These are phyloP conservation scores for Lichtheimia ramosa DNA, from an alignment of 371 early-diverging fungal genomes.

Conservation along the genomic window DNA sequence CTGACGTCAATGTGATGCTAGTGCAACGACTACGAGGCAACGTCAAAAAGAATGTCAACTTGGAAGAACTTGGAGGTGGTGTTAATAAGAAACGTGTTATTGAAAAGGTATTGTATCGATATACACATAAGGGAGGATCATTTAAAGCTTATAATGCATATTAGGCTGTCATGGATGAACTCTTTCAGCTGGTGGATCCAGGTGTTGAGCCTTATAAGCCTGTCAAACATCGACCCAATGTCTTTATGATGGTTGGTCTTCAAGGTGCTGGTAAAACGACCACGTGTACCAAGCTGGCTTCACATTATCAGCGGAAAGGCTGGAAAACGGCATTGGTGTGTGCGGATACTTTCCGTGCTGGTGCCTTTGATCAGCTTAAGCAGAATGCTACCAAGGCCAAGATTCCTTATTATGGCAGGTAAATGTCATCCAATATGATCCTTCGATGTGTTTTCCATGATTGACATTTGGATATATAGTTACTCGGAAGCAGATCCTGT, in stretches of 20 bases:
- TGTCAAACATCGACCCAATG: slow-evolving; percentile 80
- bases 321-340: slow-evolving; percentile 98
- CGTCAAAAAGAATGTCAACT: slow-evolving; percentile 81
- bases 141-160: not conserved
- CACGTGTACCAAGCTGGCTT: slow-evolving; percentile 97
- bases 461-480: slow-evolving; percentile 33
- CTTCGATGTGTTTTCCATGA: not conserved
- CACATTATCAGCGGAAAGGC: slow-evolving; percentile 96
- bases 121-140: too few relatives aligned
- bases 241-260: slow-evolving; percentile 99
- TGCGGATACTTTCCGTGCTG: slow-evolving; percentile 99
- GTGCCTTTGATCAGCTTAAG: slow-evolving; percentile 99
- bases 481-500: slow-evolving; percentile 97
- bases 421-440: not conserved
- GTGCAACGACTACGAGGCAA: slow-evolving; percentile 88
- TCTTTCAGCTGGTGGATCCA: slow-evolving; percentile 94
- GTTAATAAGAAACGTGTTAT: slow-evolving; percentile 87
- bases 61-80: slow-evolving; percentile 79
- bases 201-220: slow-evolving; percentile 89
- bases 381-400: slow-evolving; percentile 99
- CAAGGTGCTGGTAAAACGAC: slow-evolving; percentile 99
- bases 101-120: slow-evolving; percentile 67
- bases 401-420: slow-evolving; percentile 96
- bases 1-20: slow-evolving; percentile 95
- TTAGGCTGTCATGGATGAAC: slow-evolving; percentile 93